Base-by-base conservation (phyloP, 495 filamentous ascomycete genomes). In the Podospora tetraspora region DNA sequence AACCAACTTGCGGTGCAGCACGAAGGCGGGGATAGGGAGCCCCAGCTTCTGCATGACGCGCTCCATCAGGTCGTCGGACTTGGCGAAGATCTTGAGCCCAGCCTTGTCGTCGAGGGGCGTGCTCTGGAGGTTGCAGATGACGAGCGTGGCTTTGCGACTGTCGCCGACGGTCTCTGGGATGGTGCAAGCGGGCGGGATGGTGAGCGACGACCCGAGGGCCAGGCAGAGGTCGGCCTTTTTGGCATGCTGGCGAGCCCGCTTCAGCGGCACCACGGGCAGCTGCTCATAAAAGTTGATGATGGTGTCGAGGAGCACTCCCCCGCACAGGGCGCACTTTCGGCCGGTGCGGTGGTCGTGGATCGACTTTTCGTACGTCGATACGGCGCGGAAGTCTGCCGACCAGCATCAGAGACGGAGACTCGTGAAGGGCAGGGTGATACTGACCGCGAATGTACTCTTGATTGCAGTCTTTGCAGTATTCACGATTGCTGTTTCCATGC, bases 401-500 rank as follows among this genome's bases (percentile, higher is more conserved):
- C 37, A 19, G 13, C 37, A 52, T 52, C 16, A 52, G 34, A 19
- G 12, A 43, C 13, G 34, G 34, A 43, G 13, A 43, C 34, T 1
- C 4, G 12, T 5, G 12, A 5, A 10, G 9, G n/a, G n/a, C 12
- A 7, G 37, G 3, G 16, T 19, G 37, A 52, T 19, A 52, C 37
- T 52, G 37, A 52, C 37, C 81, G 32, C 81, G 79, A 32, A 83
- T 73, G 66, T 80, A 83, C 67, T 83, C 79, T 66, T 80, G 81
- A 6, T 77, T 75, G 60, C 80, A 83, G 57, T 77, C 75, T 24
- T 79, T 78, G 72, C 81, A 83, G 58, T 74, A 75, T 62, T 83
- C 81, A 24, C 80, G 75, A 63, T 82, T 83, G 69, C 72, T 81
- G 64, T 84, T 84, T 24, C 81, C 80, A 60, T 83, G 80, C 0